Evolutionary conservation across 140 eudicot species (phyloP).

Genomic region (Cichorium intybus): DNA sequence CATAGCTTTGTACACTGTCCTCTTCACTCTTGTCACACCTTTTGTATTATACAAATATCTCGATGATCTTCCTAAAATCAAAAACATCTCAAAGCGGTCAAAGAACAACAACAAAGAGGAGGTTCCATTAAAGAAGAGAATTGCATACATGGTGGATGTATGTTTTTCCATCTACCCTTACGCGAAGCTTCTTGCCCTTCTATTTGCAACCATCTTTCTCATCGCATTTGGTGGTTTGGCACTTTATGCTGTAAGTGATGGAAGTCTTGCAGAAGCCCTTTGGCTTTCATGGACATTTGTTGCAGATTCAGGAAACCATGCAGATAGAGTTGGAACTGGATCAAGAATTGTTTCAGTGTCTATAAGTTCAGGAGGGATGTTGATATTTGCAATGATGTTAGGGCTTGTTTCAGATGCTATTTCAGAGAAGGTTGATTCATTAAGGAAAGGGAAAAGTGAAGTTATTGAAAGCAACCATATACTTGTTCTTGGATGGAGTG

Average conservation of each 20-base stretch:
- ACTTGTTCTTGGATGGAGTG: constrained; percentile 99
- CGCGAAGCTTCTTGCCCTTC: constrained; percentile 95
- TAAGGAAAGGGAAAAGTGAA: constrained; percentile 96
- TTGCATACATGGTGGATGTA: constrained; percentile 90
- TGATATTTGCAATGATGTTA: constrained; percentile 98
- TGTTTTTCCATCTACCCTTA: constrained; percentile 94
- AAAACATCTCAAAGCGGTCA: constrained; percentile 42
- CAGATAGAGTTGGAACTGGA: constrained; percentile 90
- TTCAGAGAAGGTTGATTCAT: constrained; percentile 94
- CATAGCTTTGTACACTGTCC: constrained; percentile 63
- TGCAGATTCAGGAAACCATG: constrained; percentile 98
- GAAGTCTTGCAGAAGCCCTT: constrained; percentile 79
- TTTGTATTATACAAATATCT: constrained; percentile 77
- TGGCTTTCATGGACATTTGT: constrained; percentile 99
- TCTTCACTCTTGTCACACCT: constrained; percentile 70
- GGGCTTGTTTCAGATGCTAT: constrained; percentile 99
- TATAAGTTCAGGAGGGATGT: constrained; percentile 96
- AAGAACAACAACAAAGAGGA: constrained; percentile 65
- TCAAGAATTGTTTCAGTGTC: constrained; percentile 92
- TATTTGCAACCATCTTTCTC: constrained; percentile 89
- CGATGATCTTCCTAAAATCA: constrained; percentile 64
- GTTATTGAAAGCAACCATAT: constrained; percentile 93
- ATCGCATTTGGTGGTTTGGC: constrained; percentile 99
- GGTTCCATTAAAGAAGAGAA: constrained; percentile 87
- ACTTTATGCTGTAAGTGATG: constrained; percentile 83